Percentiles rank a stretch among this genome's conserved stretches.
Conservation (phyloP, 2,329 filamentous ascomycete species). For the Proliferodiscus dingleyae region DNA sequence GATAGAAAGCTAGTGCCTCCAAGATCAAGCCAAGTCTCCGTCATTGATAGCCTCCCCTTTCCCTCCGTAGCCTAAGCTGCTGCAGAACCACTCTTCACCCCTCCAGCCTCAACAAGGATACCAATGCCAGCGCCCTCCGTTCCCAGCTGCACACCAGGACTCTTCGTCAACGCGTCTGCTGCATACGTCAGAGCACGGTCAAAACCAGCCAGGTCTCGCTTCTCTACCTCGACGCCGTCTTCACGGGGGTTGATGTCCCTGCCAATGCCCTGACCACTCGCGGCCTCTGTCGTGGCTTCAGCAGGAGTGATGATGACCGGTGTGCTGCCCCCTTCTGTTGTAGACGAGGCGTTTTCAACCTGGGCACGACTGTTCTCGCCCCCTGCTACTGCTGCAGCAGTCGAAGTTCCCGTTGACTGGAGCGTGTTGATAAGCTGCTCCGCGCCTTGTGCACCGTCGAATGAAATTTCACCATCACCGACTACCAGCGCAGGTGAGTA, state of each 20-base stretch:
- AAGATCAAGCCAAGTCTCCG: too few species aligned
- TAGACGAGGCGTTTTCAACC: slow-evolving; percentile 1
- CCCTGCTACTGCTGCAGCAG: slow-evolving; percentile 11
- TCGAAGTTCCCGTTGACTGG: slow-evolving; percentile 33
- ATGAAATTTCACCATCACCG: slow-evolving; percentile 49
- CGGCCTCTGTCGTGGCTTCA: slow-evolving; percentile 1
- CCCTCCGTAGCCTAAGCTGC: too few species aligned
- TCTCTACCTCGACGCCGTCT: slow-evolving; percentile 26
- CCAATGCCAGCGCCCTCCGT: slow-evolving; percentile 37
- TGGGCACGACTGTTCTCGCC: background rate
- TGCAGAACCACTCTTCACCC: background rate
- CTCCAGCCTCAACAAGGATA: slow-evolving; percentile 17
- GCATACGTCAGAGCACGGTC: slow-evolving; percentile 43
- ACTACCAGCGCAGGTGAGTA: slow-evolving; percentile 48
- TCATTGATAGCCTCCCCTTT: too few species aligned
- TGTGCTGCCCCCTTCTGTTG: slow-evolving; percentile 1
- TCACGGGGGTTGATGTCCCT: slow-evolving; percentile 12
- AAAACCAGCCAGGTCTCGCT: slow-evolving; percentile 45
- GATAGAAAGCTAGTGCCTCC: too few species aligned
- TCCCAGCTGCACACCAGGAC: slow-evolving; percentile 45
- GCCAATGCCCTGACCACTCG: slow-evolving; percentile 13
- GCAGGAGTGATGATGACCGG: slow-evolving; percentile 2
- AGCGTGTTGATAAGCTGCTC: slow-evolving; percentile 41
- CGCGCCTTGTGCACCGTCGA: slow-evolving; percentile 38
- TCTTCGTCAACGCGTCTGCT: slow-evolving; percentile 40